A percentile compares a stretch with the other conserved stretches of the same genome.
phyloP scores from a whole-genome alignment of 805 yeast genomes.

The Ogataea salicorniae region DNA sequence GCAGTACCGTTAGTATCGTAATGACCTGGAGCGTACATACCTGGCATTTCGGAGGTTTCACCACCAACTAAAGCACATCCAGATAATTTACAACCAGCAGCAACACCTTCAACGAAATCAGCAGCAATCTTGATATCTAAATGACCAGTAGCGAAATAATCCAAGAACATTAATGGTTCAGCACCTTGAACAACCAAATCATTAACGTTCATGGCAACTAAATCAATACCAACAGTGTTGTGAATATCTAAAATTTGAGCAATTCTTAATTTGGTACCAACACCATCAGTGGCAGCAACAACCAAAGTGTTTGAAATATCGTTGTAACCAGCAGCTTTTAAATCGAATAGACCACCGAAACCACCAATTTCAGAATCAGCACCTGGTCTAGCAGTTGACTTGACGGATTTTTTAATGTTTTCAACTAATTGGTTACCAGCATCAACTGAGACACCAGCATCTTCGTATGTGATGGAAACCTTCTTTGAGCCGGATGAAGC shows the following conservation, averaged over 20 bases:
- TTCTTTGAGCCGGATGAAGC: slow-evolving; percentile 19
- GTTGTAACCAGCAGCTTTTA: slow-evolving; percentile 77
- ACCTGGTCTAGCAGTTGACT: slow-evolving; percentile 90
- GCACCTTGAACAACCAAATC: slow-evolving; percentile 99
- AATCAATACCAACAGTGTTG: slow-evolving; percentile 96
- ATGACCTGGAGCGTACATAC: slow-evolving; percentile 92
- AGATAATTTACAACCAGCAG: slow-evolving; percentile 89
- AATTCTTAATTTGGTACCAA: slow-evolving; percentile 92
- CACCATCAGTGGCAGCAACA: slow-evolving; percentile 99
- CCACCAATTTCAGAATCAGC: slow-evolving; percentile 99
- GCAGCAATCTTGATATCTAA: slow-evolving; percentile 81
- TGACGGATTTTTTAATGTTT: slow-evolving; percentile 83
- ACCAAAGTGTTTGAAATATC: slow-evolving; percentile 71
- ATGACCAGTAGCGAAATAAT: slow-evolving; percentile 94
- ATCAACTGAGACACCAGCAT: slow-evolving; percentile 97
- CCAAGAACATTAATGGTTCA: slow-evolving; percentile 91
- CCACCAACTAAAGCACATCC: slow-evolving; percentile 99
- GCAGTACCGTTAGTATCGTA: slow-evolving; percentile 99
- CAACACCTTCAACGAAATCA: slow-evolving; percentile 90
- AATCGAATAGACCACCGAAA: slow-evolving; percentile 94
- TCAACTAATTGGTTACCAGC: slow-evolving; percentile 89
- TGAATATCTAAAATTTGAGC: slow-evolving; percentile 89
- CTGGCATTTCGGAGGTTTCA: slow-evolving; percentile 99
- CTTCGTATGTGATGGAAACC: slow-evolving; percentile 74
- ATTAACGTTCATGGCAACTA: slow-evolving; percentile 98